phyloP scores from a whole-genome alignment of 2,329 filamentous ascomycete species.

The Endoconidiophora laricicola region DNA sequence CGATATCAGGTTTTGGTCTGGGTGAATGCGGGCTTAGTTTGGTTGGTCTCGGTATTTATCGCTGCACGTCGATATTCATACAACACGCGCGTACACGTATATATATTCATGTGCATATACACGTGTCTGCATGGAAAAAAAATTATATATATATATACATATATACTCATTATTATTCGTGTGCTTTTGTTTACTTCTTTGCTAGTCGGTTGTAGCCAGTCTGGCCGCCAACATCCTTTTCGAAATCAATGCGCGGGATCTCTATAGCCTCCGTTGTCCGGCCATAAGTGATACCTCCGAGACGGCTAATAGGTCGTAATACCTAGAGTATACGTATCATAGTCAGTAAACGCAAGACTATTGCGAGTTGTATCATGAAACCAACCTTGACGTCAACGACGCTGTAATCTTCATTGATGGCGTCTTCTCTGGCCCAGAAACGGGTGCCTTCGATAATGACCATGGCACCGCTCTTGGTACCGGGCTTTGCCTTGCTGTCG shows the following conservation, averaged over 20 bases:
- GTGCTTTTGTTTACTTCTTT: not conserved
- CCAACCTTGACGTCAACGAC: slow-evolving; percentile 54
- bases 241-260: slow-evolving; percentile 45
- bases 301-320: slow-evolving; percentile 55
- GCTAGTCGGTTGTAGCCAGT: slow-evolving; percentile 39
- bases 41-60: not conserved
- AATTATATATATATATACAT: too few relatives aligned
- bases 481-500: slow-evolving; percentile 51
- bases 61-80: not conserved
- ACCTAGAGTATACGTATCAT: slow-evolving; percentile 26
- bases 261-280: slow-evolving; percentile 55
- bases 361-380: not conserved
- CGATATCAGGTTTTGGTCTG: too few relatives aligned
- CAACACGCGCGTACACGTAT: not conserved
- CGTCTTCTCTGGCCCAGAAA: slow-evolving; percentile 85
- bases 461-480: slow-evolving; percentile 58
- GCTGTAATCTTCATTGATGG: slow-evolving; percentile 60
- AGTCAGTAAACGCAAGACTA: not conserved
- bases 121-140: too few relatives aligned
- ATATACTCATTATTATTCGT: not conserved
- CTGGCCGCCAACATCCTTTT: slow-evolving; percentile 32
- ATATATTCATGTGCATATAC: not conserved
- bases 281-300: slow-evolving; percentile 78
- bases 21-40: not conserved
- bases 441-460: slow-evolving; percentile 66